A percentile compares a stretch with the other conserved stretches of the same genome.
phyloP scores from a whole-genome alignment of 371 early-diverging fungal species.

The Entomophthora muscae region DNA sequence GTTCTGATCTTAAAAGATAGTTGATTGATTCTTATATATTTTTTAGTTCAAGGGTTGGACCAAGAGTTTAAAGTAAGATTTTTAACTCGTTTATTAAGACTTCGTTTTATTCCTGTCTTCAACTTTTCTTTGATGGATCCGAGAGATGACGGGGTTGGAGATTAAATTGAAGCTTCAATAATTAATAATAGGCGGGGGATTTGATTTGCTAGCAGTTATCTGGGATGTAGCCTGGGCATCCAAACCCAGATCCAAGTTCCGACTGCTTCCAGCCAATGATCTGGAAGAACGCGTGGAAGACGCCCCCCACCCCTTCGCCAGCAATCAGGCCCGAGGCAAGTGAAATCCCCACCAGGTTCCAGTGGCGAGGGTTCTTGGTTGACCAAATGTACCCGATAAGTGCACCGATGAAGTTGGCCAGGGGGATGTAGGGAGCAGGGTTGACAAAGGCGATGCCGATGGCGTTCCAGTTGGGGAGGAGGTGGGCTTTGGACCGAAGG shows the following conservation, averaged over 20 bases:
- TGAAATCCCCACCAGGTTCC: constrained; percentile 33
- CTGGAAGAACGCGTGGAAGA: constrained; percentile 34
- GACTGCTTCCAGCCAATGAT: constrained; percentile 13
- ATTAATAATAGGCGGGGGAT: too few species aligned
- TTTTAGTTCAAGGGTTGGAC: too few species aligned
- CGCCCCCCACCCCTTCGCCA: constrained; percentile 53
- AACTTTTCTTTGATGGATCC: too few species aligned
- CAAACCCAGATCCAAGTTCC: not conserved
- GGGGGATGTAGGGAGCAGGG: constrained; percentile 27
- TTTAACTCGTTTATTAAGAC: too few species aligned
- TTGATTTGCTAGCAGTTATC: not conserved
- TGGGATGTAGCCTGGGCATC: not conserved
- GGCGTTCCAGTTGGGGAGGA: constrained; percentile 39
- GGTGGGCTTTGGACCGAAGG: constrained; percentile 29
- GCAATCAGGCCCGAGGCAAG: constrained; percentile 51
- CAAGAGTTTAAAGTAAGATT: too few species aligned
- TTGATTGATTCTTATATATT: too few species aligned
- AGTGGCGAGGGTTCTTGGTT: constrained; percentile 14
- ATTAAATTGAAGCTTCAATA: too few species aligned
- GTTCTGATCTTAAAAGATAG: too few species aligned
- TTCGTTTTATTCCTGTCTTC: too few species aligned
- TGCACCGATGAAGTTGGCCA: constrained; percentile 44
- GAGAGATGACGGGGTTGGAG: too few species aligned
- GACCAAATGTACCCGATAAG: constrained; percentile 32
- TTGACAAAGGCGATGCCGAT: constrained; percentile 53